Base-by-base conservation (phyloP, 371 early-diverging fungal species). In the Syncephalastrum racemosum region DNA sequence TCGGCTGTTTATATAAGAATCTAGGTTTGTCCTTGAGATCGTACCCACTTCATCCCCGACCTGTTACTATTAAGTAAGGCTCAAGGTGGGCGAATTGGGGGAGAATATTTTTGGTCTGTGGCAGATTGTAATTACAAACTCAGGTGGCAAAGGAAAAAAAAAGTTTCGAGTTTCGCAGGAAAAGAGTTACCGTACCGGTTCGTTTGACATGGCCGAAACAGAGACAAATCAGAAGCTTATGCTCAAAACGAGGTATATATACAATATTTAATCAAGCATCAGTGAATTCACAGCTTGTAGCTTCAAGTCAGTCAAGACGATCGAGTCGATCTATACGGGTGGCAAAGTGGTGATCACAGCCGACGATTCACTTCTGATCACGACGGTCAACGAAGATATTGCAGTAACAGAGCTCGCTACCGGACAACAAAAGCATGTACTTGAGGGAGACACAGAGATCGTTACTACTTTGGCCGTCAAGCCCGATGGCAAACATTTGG, bases 321-420 rank as follows among this genome's bases (percentile, higher is more conserved):
- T 95, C 68, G 93, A 94, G 64, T 90, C 95, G 44, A 86, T 96
- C 47, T 97, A 92, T 69, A 93, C 95, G n/a, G 96, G 96, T 62
- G 96, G 96, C 42, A 87, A 91, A 63, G 91, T 89, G 5, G 82
- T 68, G 36, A 69, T 93, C 27, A 80, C 87, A 23, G 58, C 79
- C n/a, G 90, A 90, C 67, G 90, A 86, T 54, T 64, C 80, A 55
- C 75, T 67, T 41, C 72, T 97, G 39, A 81, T 92, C 56, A 84
- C 94, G 3, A 87, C 93, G 14, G 76, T 89, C 51, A 93, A 87
- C 44, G 94, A 95, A 50, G 92, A 92, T 58, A 84, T 97, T 50
- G 75, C 83, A 51, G 87, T 94, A 15, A 77, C 90, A 13, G 90
- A 92, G 53, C 67, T 92, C 36, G 77, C 70, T 18, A 88, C 85